Conservation (phyloP, 2,329 filamentous ascomycete species). For the Aspergillus sp. region DNA sequence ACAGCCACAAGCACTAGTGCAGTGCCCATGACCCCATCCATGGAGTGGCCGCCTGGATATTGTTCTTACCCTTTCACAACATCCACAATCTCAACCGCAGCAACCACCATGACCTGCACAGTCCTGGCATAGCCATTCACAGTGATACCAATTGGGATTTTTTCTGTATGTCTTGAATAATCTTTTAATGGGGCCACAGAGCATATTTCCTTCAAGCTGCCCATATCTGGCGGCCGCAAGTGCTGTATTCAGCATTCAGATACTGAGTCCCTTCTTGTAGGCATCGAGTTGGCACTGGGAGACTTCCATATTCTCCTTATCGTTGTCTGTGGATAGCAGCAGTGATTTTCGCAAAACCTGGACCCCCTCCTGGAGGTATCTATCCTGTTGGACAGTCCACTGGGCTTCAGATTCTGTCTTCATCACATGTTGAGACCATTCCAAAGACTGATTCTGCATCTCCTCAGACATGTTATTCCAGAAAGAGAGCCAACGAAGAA, state of each 20-base stretch:
- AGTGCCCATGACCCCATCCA: not conserved
- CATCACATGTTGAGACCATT: not conserved
- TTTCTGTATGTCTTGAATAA: not conserved
- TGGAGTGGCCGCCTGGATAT: not conserved
- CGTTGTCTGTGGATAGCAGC: not conserved
- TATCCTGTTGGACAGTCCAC: not conserved
- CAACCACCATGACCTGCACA: constrained; percentile 5
- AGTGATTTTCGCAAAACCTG: not conserved
- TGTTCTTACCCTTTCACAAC: constrained; percentile 1
- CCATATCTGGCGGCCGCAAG: too few species aligned
- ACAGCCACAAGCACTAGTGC: not conserved
- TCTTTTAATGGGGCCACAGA: not conserved
- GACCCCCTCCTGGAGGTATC: not conserved
- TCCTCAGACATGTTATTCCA: not conserved
- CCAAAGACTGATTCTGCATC: too few species aligned
- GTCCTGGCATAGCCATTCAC: constrained; percentile 3
- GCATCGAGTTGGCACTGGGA: not conserved
- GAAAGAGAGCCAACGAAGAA: not conserved
- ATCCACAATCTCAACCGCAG: constrained; percentile 5
- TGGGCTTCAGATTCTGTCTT: not conserved
- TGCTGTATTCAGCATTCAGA: not conserved
- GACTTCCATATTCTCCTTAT: not conserved
- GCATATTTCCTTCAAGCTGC: not conserved
- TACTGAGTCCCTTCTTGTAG: not conserved
- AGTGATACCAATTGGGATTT: not conserved